These are phyloP conservation scores for Gossypium herbaceum DNA, from an alignment of 345 rosid genomes.

Conservation along the genomic window DNA sequence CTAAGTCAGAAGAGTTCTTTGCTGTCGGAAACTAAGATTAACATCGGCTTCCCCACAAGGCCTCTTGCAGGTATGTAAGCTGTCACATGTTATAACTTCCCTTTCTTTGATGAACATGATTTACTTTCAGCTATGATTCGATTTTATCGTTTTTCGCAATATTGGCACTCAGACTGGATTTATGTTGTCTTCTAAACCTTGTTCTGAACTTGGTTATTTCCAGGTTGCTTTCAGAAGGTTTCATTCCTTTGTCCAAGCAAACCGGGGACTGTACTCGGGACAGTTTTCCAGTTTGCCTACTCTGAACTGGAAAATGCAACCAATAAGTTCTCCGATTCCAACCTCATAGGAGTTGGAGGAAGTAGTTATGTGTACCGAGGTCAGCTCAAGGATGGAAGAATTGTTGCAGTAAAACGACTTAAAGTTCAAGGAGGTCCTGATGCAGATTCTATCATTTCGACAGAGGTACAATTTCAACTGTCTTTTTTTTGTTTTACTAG, in stretches of 20 bases:
- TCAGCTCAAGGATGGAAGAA: constrained; percentile 72
- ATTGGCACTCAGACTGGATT: background rate
- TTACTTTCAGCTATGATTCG: background rate
- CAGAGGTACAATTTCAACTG: constrained; percentile 46
- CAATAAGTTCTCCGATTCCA: constrained; percentile 61
- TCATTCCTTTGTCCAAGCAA: constrained; percentile 44
- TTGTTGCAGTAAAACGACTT: constrained; percentile 77
- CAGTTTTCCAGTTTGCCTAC: constrained; percentile 59
- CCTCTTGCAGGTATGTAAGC: constrained; percentile 37
- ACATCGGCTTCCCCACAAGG: constrained; percentile 33
- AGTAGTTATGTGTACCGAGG: constrained; percentile 86
- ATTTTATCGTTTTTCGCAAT: too few species aligned
- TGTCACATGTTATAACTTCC: background rate
- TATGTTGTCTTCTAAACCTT: too few species aligned
- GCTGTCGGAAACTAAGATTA: constrained; percentile 34
- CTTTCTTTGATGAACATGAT: constrained; percentile 5
- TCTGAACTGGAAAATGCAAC: constrained; percentile 72
- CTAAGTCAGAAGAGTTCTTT: constrained; percentile 53
- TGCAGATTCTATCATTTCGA: constrained; percentile 52
- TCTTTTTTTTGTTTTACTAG: background rate
- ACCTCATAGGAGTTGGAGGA: constrained; percentile 80
- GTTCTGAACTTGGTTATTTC: constrained; percentile 14
- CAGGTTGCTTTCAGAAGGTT: constrained; percentile 69
- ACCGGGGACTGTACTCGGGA: constrained; percentile 46
- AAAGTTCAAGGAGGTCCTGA: constrained; percentile 61